Conservation (phyloP, 352 stramenopile genomes). For the Bremia lactucae region DNA sequence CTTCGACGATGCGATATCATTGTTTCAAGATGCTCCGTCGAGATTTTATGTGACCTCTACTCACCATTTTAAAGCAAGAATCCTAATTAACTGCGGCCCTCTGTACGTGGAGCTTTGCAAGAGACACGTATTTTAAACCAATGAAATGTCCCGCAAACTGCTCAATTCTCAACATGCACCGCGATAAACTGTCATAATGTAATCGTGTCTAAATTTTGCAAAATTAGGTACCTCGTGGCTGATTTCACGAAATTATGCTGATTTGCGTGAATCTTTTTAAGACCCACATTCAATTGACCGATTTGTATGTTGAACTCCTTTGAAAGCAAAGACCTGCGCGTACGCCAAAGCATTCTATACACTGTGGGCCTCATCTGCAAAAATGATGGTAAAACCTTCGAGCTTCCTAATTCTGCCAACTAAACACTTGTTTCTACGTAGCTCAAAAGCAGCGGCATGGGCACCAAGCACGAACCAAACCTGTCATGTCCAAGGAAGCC, state of each 20-base stretch:
- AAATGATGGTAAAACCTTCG: slow-evolving; percentile 27
- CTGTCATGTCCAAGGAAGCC: slow-evolving; percentile 49
- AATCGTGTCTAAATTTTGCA: no score
- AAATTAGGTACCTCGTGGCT: no score
- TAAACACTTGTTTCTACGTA: slow-evolving; percentile 3
- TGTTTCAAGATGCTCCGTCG: neutral
- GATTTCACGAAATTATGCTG: no score
- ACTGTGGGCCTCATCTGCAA: slow-evolving; percentile 62
- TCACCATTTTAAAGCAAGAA: slow-evolving; percentile 20
- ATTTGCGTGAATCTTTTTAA: no score
- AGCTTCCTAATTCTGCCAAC: neutral
- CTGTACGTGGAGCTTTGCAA: slow-evolving; percentile 25
- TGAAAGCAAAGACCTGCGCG: slow-evolving; percentile 41
- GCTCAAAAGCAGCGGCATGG: slow-evolving; percentile 45
- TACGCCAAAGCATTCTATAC: slow-evolving; percentile 67
- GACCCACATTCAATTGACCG: no score
- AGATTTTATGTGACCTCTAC: slow-evolving; percentile 3
- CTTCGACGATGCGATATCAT: no score
- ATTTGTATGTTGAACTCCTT: slow-evolving; percentile 9
- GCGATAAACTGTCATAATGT: no score
- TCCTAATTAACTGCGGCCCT: slow-evolving; percentile 19
- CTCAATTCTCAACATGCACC: no score
- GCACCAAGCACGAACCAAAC: slow-evolving; percentile 24
- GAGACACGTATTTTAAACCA: slow-evolving; percentile 7
- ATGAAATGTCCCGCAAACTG: slow-evolving; percentile 4